Conservation (phyloP, 2,329 filamentous ascomycete genomes). For the Tolypocladium tundrense region DNA sequence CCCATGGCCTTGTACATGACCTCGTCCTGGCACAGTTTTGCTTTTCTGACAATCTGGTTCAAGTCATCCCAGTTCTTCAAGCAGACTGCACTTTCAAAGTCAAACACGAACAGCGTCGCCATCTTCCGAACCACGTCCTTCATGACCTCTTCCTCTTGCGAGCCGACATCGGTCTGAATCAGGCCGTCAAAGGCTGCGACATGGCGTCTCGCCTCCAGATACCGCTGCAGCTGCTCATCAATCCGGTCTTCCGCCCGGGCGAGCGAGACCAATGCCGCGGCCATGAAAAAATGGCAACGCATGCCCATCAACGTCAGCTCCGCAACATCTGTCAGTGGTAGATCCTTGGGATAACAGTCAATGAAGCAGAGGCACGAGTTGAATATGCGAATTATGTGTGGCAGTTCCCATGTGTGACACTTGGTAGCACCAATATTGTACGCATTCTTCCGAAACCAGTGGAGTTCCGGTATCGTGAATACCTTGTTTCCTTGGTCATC, state of each 20-base stretch:
- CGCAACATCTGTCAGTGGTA: slow-evolving; percentile 25
- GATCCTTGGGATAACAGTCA: slow-evolving; percentile 37
- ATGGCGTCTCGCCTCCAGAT: slow-evolving; percentile 50
- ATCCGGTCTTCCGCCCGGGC: slow-evolving; percentile 40
- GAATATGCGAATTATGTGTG: slow-evolving; percentile 46
- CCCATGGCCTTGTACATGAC: slow-evolving; percentile 52
- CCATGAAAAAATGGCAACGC: slow-evolving; percentile 61
- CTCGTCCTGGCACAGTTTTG: slow-evolving; percentile 31
- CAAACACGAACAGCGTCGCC: slow-evolving; percentile 59
- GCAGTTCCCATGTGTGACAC: slow-evolving; percentile 41
- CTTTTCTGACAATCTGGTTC: slow-evolving; percentile 45
- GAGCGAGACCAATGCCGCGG: slow-evolving; percentile 38
- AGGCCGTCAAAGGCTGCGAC: slow-evolving; percentile 45
- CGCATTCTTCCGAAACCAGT: slow-evolving; percentile 76
- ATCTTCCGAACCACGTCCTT: slow-evolving; percentile 52
- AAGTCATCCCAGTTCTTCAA: slow-evolving; percentile 61
- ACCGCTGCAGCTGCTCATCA: slow-evolving; percentile 47
- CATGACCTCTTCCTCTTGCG: slow-evolving; percentile 30
- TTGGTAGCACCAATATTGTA: slow-evolving; percentile 68
- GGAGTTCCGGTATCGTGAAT: slow-evolving; percentile 56
- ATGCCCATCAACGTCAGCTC: slow-evolving; percentile 51
- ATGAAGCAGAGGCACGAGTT: slow-evolving; percentile 41
- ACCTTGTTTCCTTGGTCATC: slow-evolving; percentile 31
- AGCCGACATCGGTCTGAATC: slow-evolving; percentile 27
- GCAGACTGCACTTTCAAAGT: slow-evolving; percentile 64